These are phyloP conservation scores for Suillus decipiens DNA, from an alignment of 768 basidiomycete genomes.

Conservation along the genomic window DNA sequence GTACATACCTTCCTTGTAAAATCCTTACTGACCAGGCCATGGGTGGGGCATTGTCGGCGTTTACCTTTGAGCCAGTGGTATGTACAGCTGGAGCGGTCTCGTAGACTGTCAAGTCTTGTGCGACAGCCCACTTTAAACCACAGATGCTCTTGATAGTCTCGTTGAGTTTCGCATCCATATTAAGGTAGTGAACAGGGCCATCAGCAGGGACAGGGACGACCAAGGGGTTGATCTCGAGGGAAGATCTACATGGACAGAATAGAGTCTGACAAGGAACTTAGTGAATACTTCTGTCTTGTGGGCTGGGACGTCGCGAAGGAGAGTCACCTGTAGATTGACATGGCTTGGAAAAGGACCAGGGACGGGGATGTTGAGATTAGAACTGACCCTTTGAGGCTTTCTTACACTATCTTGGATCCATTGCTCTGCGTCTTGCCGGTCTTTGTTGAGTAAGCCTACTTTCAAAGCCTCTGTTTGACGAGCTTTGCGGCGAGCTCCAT, in stretches of 20 bases:
- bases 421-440: too few species aligned
- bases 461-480: too few species aligned
- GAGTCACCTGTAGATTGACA: conserved; percentile 66
- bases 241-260: conserved; percentile 97
- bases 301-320: conserved; percentile 80
- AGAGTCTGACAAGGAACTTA: conserved; percentile 93
- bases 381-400: too few species aligned
- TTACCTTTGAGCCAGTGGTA: conserved; percentile 50
- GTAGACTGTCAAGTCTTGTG: conserved; percentile 83
- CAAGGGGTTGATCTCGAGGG: conserved; percentile 99
- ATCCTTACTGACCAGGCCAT: conserved; percentile 98
- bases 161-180: conserved; percentile 99
- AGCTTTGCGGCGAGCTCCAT: too few species aligned
- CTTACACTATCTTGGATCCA: too few species aligned
- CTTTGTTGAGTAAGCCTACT: too few species aligned
- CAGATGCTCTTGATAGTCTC: conserved; percentile 98
- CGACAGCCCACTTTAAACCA: conserved; percentile 98
- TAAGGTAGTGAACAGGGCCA: conserved; percentile 81
- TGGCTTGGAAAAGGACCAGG: conserved; percentile 77
- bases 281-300: conserved; percentile 88
- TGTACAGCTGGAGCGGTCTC: conserved; percentile 45
- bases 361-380: conserved; percentile 69
- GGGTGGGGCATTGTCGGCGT: conserved; percentile 93
- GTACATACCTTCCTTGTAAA: conserved; percentile 74
- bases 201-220: conserved; percentile 79